Base-by-base conservation (phyloP, 176 grass and related monocot genomes). In the Elymus sibiricus region DNA sequence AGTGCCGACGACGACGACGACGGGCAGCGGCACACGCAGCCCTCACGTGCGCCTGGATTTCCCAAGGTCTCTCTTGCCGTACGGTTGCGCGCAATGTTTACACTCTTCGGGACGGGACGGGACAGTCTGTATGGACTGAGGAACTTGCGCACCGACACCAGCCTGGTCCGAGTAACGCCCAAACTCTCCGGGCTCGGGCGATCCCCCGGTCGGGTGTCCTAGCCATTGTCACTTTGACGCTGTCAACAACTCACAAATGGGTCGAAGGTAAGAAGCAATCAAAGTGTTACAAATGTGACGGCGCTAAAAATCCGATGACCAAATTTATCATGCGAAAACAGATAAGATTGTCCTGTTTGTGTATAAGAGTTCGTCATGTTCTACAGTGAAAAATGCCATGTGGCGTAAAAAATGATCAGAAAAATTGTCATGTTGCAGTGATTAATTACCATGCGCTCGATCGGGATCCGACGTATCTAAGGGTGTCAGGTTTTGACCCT, bases 31-130 rank as follows among this genome's bases (percentile, higher is more conserved):
- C 15, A 55, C 90, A 88, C 87, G 86, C 84, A 22, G 58, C 43
- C 39, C 85, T 81, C 93, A 90, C 88, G 88, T 92, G 93, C 85
- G 51, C 39, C 80, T 83, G 88, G 73, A 95, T 68, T 90, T 90
- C 85, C 90, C 74, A 62, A 84, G 75, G 34, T 22, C 73, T 74
- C 63, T 43, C 47, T 66, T 12, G 11, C 76, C 81, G 84, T 92
- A 85, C 83, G 15, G 58, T 4, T 60, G n/a, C 9, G 55, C 15
- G 61, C 64, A 31, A 85, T 85, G 69, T 89, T 80, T 85, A 80
- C 47, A 37, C 6, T 24, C 70, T 42, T 75, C 82, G 0, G 38
- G 38, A 82, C 44, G 0, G 38, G 38, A 82, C 44, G 56, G 38
- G 32, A 10, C 72, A 35, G 28, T 17, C 29, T 13, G 38, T 34